Conservation (phyloP, 2,329 filamentous ascomycete species). For the Phoma sp. region DNA sequence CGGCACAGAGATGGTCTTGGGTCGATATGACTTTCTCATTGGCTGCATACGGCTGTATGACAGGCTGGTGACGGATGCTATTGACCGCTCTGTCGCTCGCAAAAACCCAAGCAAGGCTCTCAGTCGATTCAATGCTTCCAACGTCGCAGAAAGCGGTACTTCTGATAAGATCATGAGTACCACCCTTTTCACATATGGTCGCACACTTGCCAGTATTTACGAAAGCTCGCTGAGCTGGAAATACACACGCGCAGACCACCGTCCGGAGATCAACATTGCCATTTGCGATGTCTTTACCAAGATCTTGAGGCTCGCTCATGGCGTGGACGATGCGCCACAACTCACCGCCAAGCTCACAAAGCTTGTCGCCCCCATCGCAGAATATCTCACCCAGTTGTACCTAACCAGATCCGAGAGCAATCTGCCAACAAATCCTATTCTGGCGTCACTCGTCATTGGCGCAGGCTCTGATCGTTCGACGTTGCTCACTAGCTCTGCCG, state of each 20-base stretch:
- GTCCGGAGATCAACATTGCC: constrained; percentile 70
- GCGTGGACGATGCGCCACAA: constrained; percentile 69
- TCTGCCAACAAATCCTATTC: constrained; percentile 77
- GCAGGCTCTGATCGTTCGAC: constrained; percentile 48
- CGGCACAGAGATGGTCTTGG: constrained; percentile 79
- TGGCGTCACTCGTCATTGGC: constrained; percentile 71
- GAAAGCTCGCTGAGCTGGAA: constrained; percentile 88
- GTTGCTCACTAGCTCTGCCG: constrained; percentile 50
- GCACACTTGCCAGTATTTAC: constrained; percentile 80
- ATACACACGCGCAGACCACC: constrained; percentile 73
- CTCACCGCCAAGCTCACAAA: constrained; percentile 62
- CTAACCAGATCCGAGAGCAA: constrained; percentile 73
- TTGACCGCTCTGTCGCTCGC: constrained; percentile 72
- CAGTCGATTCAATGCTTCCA: constrained; percentile 56
- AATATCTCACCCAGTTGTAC: constrained; percentile 79
- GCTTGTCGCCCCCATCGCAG: constrained; percentile 74
- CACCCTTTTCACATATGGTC: constrained; percentile 75
- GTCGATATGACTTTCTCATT: constrained; percentile 78
- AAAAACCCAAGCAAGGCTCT: constrained; percentile 63
- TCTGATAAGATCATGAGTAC: constrained; percentile 79
- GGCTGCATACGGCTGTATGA: constrained; percentile 78
- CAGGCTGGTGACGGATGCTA: constrained; percentile 76
- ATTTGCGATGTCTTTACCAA: constrained; percentile 75
- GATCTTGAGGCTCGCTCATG: constrained; percentile 75
- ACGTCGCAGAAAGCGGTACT: constrained; percentile 70